Conservation (phyloP, 345 rosid species). For the Linum lewisii region DNA sequence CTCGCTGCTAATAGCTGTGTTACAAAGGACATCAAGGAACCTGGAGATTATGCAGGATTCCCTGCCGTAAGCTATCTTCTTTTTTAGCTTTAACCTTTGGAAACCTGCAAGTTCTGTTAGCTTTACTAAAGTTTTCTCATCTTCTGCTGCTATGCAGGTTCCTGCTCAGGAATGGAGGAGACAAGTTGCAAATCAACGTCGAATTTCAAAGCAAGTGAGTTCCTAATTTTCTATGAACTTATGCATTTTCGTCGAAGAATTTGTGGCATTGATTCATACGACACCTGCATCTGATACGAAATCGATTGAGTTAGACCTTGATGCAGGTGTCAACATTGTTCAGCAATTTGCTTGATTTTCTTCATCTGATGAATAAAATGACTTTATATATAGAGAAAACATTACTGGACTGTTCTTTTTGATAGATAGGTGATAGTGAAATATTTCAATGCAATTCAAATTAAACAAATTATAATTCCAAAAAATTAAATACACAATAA, state of each 20-base stretch:
- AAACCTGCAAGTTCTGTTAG: neutral
- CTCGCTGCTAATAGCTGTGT: slow-evolving; percentile 75
- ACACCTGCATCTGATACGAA: neutral
- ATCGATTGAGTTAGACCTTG: no score
- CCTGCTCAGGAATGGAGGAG: slow-evolving; percentile 66
- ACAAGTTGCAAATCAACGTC: slow-evolving; percentile 29
- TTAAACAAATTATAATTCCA: neutral
- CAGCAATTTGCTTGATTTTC: no score
- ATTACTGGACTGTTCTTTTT: no score
- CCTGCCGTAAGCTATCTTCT: slow-evolving; percentile 51
- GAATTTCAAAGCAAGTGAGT: slow-evolving; percentile 20
- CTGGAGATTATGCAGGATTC: slow-evolving; percentile 87
- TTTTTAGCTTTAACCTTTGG: neutral
- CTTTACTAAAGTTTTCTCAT: neutral
- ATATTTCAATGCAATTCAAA: neutral
- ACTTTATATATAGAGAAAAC: no score
- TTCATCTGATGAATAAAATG: no score
- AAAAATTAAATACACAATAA: neutral
- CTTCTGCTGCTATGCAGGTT: slow-evolving; percentile 33
- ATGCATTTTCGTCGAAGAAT: no score
- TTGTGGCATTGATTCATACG: neutral
- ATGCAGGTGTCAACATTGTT: no score
- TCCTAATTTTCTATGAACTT: slow-evolving; percentile 5
- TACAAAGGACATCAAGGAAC: slow-evolving; percentile 57
- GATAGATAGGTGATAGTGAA: neutral